phyloP scores from a whole-genome alignment of 1,139 yeast genomes.

The Candida mesenterica region DNA sequence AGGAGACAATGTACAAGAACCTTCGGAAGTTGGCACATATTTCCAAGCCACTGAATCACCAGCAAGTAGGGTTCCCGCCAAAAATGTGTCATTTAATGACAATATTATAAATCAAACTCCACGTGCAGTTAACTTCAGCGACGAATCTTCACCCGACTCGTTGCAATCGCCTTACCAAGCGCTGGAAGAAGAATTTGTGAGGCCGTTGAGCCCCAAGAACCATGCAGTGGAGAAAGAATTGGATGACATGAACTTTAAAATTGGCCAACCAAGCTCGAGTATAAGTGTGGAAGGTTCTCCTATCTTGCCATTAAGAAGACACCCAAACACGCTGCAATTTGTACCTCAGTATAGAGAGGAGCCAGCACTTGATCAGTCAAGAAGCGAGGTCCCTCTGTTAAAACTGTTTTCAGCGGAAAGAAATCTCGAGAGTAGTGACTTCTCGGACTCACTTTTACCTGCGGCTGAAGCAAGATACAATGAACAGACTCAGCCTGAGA shows the following conservation, averaged over 20 bases:
- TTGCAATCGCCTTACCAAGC: conserved; percentile 2
- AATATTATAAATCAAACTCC: conserved; percentile 6
- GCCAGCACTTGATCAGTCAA: not conserved
- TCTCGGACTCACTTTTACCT: too few relatives aligned
- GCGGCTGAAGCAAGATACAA: too few relatives aligned
- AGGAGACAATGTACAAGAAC: too few relatives aligned
- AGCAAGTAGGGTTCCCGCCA: not conserved
- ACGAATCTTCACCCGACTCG: conserved; percentile 1
- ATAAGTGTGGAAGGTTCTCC: conserved; percentile 7
- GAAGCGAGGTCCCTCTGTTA: too few relatives aligned
- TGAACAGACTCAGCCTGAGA: too few relatives aligned
- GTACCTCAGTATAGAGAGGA: not conserved
- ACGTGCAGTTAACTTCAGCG: conserved; percentile 1
- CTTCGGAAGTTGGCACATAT: not conserved
- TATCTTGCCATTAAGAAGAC: conserved; percentile 9
- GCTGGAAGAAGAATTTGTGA: conserved; percentile 11
- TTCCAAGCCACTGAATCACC: not conserved
- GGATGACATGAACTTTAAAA: conserved; percentile 24
- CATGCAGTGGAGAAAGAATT: conserved; percentile 33
- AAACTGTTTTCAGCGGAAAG: too few relatives aligned
- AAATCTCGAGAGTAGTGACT: too few relatives aligned
- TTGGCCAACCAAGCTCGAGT: conserved; percentile 5
- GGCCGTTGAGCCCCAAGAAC: conserved; percentile 34
- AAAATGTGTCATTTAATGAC: conserved; percentile 9
- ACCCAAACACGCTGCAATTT: too few relatives aligned